phyloP scores from a whole-genome alignment of 352 stramenopile genomes.

The Phytophthora cactorum region DNA sequence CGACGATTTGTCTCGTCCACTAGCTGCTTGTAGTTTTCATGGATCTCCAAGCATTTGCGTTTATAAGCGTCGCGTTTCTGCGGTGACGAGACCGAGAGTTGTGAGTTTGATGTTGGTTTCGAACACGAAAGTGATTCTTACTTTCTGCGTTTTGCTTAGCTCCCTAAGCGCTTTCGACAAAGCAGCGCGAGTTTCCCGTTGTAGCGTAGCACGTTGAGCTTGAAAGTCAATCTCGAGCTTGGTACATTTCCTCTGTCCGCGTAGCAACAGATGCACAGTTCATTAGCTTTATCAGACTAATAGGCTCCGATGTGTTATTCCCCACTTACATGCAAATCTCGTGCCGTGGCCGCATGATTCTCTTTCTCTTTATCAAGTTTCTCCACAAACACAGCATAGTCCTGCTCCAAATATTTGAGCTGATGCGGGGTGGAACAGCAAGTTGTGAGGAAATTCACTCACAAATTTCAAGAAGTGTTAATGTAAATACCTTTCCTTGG shows the following conservation, averaged over 20 bases:
- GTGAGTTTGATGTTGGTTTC: not conserved
- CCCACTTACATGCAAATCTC: constrained; percentile 57
- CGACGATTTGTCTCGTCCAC: constrained; percentile 46
- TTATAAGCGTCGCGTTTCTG: constrained; percentile 87
- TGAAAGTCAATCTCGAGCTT: constrained; percentile 50
- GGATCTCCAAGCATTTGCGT: constrained; percentile 79
- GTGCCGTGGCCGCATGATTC: constrained; percentile 31
- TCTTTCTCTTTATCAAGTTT: constrained; percentile 77
- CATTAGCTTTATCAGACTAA: not conserved
- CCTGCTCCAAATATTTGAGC: constrained; percentile 79
- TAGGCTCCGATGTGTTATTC: not conserved
- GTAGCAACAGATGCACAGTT: not conserved
- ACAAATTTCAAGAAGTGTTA: not conserved
- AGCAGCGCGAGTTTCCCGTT: constrained; percentile 58
- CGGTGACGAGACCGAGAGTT: not conserved
- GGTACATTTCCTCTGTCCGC: constrained; percentile 49
- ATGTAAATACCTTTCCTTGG: constrained; percentile 54
- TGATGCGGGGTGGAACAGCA: constrained; percentile 8
- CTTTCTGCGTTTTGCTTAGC: constrained; percentile 70
- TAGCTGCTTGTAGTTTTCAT: constrained; percentile 74
- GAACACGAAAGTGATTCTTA: constrained; percentile 17
- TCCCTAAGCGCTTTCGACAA: constrained; percentile 70
- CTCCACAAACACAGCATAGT: constrained; percentile 54
- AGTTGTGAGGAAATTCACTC: not conserved
- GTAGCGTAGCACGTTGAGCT: constrained; percentile 42